These are phyloP conservation scores for Panicum virgatum DNA, from an alignment of 202 grass and related monocot genomes.

Conservation along the genomic window DNA sequence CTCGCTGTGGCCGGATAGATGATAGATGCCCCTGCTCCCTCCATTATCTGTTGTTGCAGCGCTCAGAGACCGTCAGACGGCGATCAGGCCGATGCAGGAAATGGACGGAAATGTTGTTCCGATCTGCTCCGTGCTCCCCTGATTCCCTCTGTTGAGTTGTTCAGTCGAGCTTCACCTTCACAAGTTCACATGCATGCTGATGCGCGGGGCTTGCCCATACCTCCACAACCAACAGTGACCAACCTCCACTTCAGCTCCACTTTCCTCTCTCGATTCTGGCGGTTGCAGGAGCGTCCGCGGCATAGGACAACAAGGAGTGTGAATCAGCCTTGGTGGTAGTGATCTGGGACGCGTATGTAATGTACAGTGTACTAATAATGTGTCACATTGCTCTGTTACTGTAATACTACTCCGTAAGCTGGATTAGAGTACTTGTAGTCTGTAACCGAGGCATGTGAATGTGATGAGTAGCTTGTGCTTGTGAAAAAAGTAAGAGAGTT, in stretches of 20 bases:
- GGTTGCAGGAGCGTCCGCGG: neutral
- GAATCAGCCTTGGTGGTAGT: neutral
- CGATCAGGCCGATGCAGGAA: neutral
- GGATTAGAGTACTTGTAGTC: too few species aligned
- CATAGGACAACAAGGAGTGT: constrained; percentile 29
- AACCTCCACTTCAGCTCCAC: neutral
- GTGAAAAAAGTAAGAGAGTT: neutral
- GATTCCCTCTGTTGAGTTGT: too few species aligned
- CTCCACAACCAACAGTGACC: too few species aligned
- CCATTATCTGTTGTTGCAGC: neutral
- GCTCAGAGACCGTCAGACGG: neutral
- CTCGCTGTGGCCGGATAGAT: too few species aligned
- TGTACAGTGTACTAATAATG: too few species aligned
- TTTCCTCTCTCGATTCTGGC: neutral
- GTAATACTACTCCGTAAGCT: neutral
- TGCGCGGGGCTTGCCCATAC: neutral
- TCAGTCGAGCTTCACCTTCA: neutral
- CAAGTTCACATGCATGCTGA: constrained; percentile 28
- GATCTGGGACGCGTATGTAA: neutral
- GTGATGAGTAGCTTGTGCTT: neutral
- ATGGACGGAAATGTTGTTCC: neutral
- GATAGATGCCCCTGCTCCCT: neutral
- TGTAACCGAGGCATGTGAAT: neutral
- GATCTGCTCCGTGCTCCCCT: neutral
- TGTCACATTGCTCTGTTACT: too few species aligned